A percentile compares a stretch with the other conserved stretches of the same genome.
Evolutionary conservation across 805 yeast genomes (phyloP).

Genomic region (Schizosaccharomyces japonicus): DNA sequence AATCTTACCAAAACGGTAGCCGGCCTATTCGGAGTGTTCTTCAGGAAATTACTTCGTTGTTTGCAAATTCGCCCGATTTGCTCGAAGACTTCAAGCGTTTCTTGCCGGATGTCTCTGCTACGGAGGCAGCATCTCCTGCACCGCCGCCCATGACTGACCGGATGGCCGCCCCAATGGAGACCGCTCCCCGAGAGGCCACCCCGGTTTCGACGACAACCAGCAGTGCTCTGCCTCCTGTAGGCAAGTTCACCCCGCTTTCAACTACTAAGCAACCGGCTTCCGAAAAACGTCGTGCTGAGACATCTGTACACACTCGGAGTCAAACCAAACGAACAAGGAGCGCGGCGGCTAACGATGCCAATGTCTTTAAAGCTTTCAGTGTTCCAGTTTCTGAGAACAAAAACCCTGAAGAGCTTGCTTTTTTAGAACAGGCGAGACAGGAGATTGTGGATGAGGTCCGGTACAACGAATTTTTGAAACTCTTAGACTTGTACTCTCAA

Average conservation of each 20-base stretch:
- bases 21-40: constrained; percentile 89
- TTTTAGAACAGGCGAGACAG: constrained; percentile 80
- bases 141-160: constrained; percentile 14
- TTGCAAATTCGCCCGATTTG: constrained; percentile 82
- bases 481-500: constrained; percentile 68
- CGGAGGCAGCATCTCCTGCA: constrained; percentile 21
- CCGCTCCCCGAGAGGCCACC: not conserved
- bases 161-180: not conserved
- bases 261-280: constrained; percentile 14
- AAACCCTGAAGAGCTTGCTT: constrained; percentile 53
- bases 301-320: constrained; percentile 14
- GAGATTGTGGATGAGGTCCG: constrained; percentile 70
- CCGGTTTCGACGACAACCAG: constrained; percentile 10
- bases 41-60: constrained; percentile 69
- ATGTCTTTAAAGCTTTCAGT: not conserved
- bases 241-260: constrained; percentile 48
- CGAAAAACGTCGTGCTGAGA: constrained; percentile 7
- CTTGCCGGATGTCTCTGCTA: constrained; percentile 38
- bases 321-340: constrained; percentile 66
- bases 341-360: constrained; percentile 19
- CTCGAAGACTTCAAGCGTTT: constrained; percentile 87
- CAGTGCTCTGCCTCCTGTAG: constrained; percentile 64
- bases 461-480: constrained; percentile 76
- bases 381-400: not conserved
- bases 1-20: constrained; percentile 89